Evolutionary conservation across 257 asterid genomes (phyloP).

Genomic region (Primulina eburnea): DNA sequence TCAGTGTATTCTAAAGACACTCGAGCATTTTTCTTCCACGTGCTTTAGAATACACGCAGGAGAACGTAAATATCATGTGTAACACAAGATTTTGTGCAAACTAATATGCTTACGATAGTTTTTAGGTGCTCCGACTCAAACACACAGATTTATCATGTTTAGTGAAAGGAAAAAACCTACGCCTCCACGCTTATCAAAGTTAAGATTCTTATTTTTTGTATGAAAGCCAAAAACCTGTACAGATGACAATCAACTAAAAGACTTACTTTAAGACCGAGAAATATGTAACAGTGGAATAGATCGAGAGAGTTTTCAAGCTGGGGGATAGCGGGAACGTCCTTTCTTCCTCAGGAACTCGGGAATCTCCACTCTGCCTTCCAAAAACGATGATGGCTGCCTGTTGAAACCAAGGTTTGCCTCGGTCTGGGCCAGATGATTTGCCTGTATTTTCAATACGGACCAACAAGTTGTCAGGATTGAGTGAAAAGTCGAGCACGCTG

Average conservation of each 20-base stretch:
- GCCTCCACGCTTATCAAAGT: not conserved
- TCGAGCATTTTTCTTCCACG: no score
- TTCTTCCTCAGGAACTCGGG: constrained; percentile 90
- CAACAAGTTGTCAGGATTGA: not conserved
- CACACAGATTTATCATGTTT: not conserved
- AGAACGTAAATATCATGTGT: not conserved
- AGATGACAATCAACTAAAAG: not conserved
- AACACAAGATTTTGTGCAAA: no score
- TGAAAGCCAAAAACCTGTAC: not conserved
- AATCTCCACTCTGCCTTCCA: constrained; percentile 76
- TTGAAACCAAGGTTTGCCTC: constrained; percentile 54
- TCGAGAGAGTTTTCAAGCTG: constrained; percentile 47
- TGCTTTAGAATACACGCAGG: no score
- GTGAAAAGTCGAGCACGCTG: not conserved
- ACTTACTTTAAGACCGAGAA: not conserved
- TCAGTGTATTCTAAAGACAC: no score
- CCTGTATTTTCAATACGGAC: constrained; percentile 42
- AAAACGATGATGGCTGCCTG: constrained; percentile 63
- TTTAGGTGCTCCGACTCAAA: not conserved
- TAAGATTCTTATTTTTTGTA: not conserved
- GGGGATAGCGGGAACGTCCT: constrained; percentile 77
- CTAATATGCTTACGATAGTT: not conserved
- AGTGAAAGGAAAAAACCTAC: not conserved
- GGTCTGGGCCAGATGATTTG: constrained; percentile 56
- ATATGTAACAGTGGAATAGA: not conserved